These are phyloP conservation scores for barley (Hordeum vulgare) DNA, from an alignment of 176 grass and related monocot species.

Conservation along the genomic window DNA sequence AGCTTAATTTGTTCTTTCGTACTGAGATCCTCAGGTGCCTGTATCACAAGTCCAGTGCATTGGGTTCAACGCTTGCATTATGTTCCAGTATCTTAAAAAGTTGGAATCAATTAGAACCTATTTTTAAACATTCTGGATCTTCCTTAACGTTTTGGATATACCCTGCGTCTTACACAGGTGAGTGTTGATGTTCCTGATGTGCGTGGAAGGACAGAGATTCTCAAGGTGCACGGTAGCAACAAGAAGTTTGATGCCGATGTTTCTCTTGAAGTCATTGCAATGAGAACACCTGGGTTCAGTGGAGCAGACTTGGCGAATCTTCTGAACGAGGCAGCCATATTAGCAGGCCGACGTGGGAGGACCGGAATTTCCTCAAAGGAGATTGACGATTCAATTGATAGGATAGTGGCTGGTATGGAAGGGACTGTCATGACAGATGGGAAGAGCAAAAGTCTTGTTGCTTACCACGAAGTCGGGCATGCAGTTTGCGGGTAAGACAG, in stretches of 20 bases:
- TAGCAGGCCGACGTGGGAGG: slow-evolving; percentile 77
- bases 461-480: slow-evolving; percentile 99
- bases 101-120: not conserved
- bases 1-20: too few relatives aligned
- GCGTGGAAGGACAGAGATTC: slow-evolving; percentile 86
- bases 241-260: slow-evolving; percentile 96
- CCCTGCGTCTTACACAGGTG: slow-evolving; percentile 45
- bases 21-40: not conserved
- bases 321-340: slow-evolving; percentile 93
- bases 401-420: slow-evolving; percentile 99
- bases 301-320: slow-evolving; percentile 98
- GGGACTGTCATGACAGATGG: slow-evolving; percentile 98
- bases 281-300: slow-evolving; percentile 99
- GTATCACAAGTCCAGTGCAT: not conserved
- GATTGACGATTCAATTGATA: slow-evolving; percentile 98
- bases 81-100: not conserved
- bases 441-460: slow-evolving; percentile 97
- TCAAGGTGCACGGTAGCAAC: slow-evolving; percentile 90
- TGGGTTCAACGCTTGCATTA: not conserved
- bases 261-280: slow-evolving; percentile 95
- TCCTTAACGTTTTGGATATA: slow-evolving; percentile 1
- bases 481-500: slow-evolving; percentile 90
- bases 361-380: slow-evolving; percentile 91
- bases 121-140: not conserved
- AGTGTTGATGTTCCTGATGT: slow-evolving; percentile 97